Conservation (phyloP, 176 grass and related monocot genomes). For the Oryza glaberrima region DNA sequence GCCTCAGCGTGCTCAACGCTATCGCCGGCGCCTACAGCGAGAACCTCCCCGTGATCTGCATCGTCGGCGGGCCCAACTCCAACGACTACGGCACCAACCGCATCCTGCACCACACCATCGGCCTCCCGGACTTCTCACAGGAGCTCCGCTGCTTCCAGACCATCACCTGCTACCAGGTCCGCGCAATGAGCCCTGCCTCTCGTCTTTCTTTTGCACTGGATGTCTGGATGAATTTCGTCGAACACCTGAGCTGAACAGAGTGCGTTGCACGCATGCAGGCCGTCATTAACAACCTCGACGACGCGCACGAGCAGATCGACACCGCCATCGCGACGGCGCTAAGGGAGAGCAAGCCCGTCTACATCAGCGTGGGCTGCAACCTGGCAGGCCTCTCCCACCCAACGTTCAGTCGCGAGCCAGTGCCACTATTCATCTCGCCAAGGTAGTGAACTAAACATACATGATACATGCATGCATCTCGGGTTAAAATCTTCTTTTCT, state of each 20-base stretch:
- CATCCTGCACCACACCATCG: slow-evolving; percentile 88
- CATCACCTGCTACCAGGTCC: slow-evolving; percentile 76
- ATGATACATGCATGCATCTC: neutral
- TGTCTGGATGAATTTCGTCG: slow-evolving; percentile 9
- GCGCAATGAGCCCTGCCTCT: neutral
- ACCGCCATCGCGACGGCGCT: slow-evolving; percentile 78
- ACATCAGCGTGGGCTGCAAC: slow-evolving; percentile 83
- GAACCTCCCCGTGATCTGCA: slow-evolving; percentile 74
- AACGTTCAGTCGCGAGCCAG: slow-evolving; percentile 62
- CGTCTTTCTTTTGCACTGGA: neutral
- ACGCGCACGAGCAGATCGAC: slow-evolving; percentile 82
- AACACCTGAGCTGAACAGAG: slow-evolving; percentile 6
- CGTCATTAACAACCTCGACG: slow-evolving; percentile 73
- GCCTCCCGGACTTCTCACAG: slow-evolving; percentile 74
- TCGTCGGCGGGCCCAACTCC: slow-evolving; percentile 75
- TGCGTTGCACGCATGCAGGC: slow-evolving; percentile 25
- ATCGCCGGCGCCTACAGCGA: slow-evolving; percentile 79
- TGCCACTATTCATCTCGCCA: slow-evolving; percentile 72
- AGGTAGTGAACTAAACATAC: slow-evolving; percentile 37
- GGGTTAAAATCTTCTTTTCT: neutral
- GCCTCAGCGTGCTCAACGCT: slow-evolving; percentile 80
- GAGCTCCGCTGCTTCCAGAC: slow-evolving; percentile 84
- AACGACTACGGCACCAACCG: slow-evolving; percentile 83
- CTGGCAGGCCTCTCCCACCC: slow-evolving; percentile 63
- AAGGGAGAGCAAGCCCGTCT: slow-evolving; percentile 76